These are phyloP conservation scores for Jamesozyma rosinii DNA, from an alignment of 805 yeast species.

Conservation along the genomic window DNA sequence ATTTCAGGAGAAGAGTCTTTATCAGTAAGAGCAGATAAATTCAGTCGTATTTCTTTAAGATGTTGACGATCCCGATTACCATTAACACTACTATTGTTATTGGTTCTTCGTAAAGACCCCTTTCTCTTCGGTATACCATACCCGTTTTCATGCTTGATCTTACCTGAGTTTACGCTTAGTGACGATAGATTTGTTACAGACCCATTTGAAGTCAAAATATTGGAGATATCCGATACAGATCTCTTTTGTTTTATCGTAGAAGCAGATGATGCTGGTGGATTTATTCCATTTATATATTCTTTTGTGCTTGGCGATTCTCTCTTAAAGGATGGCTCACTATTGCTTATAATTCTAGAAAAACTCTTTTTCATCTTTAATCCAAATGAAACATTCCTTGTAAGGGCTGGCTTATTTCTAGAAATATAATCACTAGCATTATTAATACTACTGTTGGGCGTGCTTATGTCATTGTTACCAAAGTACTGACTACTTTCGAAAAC, in stretches of 20 bases:
- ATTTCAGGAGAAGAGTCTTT: not conserved
- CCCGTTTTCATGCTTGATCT: not conserved
- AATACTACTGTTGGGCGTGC: not conserved
- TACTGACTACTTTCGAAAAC: not conserved
- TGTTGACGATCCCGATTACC: not conserved
- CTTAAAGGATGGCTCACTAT: not conserved
- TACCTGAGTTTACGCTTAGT: not conserved
- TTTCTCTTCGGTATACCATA: not conserved
- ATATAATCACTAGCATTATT: not conserved
- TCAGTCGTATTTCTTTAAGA: not conserved
- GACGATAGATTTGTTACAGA: not conserved
- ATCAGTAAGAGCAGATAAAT: not conserved
- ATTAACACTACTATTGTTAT: not conserved
- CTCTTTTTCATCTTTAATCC: conserved; percentile 3
- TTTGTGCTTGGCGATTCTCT: not conserved
- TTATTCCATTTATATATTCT: not conserved
- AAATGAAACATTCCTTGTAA: conserved; percentile 4
- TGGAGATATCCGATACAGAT: not conserved
- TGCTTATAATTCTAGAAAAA: conserved; percentile 5
- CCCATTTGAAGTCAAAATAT: not conserved
- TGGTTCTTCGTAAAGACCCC: not conserved
- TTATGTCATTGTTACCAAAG: not conserved
- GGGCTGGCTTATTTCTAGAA: not conserved
- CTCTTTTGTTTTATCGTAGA: not conserved
- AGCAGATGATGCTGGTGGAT: not conserved